A percentile compares a stretch with the other conserved stretches of the same genome.
phyloP scores from a whole-genome alignment of 2,329 filamentous ascomycete genomes.

The Fusarium sterilihyphosum region DNA sequence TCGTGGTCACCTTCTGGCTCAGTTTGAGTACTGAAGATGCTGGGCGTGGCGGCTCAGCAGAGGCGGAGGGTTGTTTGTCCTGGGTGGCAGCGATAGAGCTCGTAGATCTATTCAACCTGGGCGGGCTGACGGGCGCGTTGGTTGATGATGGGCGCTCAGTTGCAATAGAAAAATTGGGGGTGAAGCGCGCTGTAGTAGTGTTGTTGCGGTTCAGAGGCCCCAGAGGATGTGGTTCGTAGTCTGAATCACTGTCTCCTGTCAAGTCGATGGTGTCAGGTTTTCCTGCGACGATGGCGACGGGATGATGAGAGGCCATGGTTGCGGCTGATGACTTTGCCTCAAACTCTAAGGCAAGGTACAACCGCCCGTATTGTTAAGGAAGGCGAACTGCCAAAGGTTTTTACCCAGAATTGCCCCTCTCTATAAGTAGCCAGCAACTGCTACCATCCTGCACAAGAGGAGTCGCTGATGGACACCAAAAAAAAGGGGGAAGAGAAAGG shows the following conservation, averaged over 20 bases:
- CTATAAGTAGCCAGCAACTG: conserved; percentile 27
- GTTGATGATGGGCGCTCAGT: conserved; percentile 16
- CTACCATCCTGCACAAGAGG: conserved; percentile 38
- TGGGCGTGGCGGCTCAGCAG: conserved; percentile 2
- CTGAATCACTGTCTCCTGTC: conserved; percentile 24
- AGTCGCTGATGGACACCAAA: background rate
- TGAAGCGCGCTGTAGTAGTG: conserved; percentile 20
- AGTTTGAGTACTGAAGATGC: background rate
- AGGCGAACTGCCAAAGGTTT: conserved; percentile 35
- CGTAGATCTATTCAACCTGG: conserved; percentile 38
- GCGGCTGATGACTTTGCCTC: conserved; percentile 30
- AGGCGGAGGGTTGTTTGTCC: background rate
- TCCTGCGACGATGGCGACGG: conserved; percentile 8
- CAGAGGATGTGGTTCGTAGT: background rate
- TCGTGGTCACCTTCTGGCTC: conserved; percentile 16
- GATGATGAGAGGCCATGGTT: conserved; percentile 16
- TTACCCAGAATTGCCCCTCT: conserved; percentile 42
- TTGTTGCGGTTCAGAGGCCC: background rate
- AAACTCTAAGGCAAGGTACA: conserved; percentile 22
- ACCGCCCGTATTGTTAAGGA: background rate
- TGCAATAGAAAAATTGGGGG: conserved; percentile 6
- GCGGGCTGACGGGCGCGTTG: conserved; percentile 44
- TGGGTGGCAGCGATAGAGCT: conserved; percentile 9
- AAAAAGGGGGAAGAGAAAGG: background rate
- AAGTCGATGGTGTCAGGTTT: conserved; percentile 30